Base-by-base conservation (phyloP, 345 rosid genomes). In the Cardiospermum halicacabum region DNA sequence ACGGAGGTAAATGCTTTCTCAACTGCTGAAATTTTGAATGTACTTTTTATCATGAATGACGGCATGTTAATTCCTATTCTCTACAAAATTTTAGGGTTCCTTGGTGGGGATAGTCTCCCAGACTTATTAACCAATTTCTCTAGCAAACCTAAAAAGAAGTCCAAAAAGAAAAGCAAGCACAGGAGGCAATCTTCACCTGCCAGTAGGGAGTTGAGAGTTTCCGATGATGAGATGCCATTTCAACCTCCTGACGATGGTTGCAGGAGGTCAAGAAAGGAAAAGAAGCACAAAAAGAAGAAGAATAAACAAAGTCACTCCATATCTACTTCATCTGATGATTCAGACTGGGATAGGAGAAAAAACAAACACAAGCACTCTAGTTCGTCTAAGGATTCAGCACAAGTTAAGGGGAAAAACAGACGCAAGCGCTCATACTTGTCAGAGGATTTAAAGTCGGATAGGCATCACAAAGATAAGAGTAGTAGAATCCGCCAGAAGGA, bases 1-100 rank as follows among this genome's bases (percentile, higher is more conserved):
- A 94, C 69, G 97, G 97, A 82, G 96, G 99, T 91, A 69, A 49
- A 16, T 58, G n/a, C 39, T 36, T 73, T 70, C 68, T 24, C 39
- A 57, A 26, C 36, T 45, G 32, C 48, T 1, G 36, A 39, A 18
- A 27, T 36, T 25, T 37, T 54, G 16, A 58, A 31, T 16, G 10
- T 25, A 5, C 21, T 43, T 57, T 53, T 16, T 39, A 37, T 49
- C 58, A 21, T 42, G 13, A 64, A 42, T 61, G 32, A 40, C 48
- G 64, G 28, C 50, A 53, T 71, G 65, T 56, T 77, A 50, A 53
- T 19, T 16, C 24, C 49, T 39, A 42, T 67, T 34, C 30, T 16
- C 55, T 22, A 49, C 56, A 56, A 64, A 42, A 58, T 61, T 72
- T 22, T 71, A 94, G 97, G 99, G 53, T 94, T 94, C 80, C 96